These are phyloP conservation scores for Phanerochaete carnosa DNA, from an alignment of 768 basidiomycete species.

Conservation along the genomic window DNA sequence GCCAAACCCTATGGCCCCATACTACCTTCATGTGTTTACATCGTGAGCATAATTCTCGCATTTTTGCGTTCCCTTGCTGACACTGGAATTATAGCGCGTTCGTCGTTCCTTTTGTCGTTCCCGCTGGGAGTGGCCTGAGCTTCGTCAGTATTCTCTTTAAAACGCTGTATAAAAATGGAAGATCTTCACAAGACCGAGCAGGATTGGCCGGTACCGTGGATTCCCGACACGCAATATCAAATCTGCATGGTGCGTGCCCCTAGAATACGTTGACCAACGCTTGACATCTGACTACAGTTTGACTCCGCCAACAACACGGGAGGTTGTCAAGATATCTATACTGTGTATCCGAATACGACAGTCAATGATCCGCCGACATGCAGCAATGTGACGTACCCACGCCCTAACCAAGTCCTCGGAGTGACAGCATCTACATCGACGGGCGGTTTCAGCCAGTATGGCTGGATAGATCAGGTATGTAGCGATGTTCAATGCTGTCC, in stretches of 20 bases:
- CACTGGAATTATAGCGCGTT: constrained; percentile 33
- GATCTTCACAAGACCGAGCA: constrained; percentile 17
- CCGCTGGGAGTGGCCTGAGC: constrained; percentile 40
- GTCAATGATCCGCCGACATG: constrained; percentile 39
- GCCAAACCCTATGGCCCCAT: constrained; percentile 53
- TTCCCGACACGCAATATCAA: constrained; percentile 62
- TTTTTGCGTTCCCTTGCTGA: background rate
- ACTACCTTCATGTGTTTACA: constrained; percentile 57
- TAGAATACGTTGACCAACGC: background rate
- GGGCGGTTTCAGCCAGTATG: constrained; percentile 55
- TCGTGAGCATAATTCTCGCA: constrained; percentile 43
- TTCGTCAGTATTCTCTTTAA: constrained; percentile 36
- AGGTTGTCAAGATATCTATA: constrained; percentile 60
- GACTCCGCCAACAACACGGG: constrained; percentile 55
- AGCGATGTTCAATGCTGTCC: background rate
- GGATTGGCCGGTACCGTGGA: constrained; percentile 60
- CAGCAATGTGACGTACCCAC: constrained; percentile 42
- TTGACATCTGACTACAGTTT: constrained; percentile 33
- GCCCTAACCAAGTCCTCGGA: constrained; percentile 37
- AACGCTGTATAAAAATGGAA: background rate
- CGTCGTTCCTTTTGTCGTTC: constrained; percentile 49
- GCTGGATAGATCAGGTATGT: constrained; percentile 53
- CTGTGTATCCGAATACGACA: constrained; percentile 40
- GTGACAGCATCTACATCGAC: constrained; percentile 39
- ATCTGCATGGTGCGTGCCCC: constrained; percentile 55